Evolutionary conservation across 1,284 basidiomycete genomes (phyloP).

Genomic region (Stygiomarasmius scandens): DNA sequence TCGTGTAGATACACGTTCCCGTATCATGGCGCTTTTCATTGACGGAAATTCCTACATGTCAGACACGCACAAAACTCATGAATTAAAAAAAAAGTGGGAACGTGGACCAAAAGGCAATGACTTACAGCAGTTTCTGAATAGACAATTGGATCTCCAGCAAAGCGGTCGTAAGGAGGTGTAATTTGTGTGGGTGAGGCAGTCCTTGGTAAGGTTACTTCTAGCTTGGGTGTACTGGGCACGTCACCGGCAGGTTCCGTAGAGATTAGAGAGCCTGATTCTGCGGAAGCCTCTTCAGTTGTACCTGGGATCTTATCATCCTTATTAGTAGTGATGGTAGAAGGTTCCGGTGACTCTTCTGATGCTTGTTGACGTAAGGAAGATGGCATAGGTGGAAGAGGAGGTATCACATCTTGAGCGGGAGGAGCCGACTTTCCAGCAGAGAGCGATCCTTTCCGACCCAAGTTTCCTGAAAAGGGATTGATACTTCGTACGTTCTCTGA

Average conservation of each 20-base stretch:
- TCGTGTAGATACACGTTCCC: slow-evolving; percentile 83
- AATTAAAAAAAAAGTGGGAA: neutral
- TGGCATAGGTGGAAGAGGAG: slow-evolving; percentile 1
- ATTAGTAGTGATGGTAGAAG: no score
- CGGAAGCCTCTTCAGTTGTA: no score
- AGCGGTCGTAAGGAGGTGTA: slow-evolving; percentile 22
- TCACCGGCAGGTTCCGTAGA: no score
- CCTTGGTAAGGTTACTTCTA: no score
- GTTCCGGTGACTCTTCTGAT: no score
- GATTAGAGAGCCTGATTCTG: no score
- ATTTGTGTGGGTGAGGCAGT: no score
- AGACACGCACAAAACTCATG: neutral
- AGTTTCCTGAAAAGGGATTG: neutral
- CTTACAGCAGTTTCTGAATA: slow-evolving; percentile 58
- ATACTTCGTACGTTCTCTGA: slow-evolving; percentile 5
- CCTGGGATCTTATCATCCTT: no score
- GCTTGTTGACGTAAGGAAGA: no score
- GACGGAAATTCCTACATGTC: slow-evolving; percentile 32
- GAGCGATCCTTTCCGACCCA: neutral
- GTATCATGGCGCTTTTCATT: slow-evolving; percentile 64
- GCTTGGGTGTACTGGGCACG: no score
- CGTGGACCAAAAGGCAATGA: neutral
- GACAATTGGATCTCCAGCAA: slow-evolving; percentile 67
- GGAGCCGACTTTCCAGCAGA: slow-evolving; percentile 2
- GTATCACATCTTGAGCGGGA: neutral